Evolutionary conservation across 768 basidiomycete genomes (phyloP).

Genomic region (Xerocomus spinulosus): DNA sequence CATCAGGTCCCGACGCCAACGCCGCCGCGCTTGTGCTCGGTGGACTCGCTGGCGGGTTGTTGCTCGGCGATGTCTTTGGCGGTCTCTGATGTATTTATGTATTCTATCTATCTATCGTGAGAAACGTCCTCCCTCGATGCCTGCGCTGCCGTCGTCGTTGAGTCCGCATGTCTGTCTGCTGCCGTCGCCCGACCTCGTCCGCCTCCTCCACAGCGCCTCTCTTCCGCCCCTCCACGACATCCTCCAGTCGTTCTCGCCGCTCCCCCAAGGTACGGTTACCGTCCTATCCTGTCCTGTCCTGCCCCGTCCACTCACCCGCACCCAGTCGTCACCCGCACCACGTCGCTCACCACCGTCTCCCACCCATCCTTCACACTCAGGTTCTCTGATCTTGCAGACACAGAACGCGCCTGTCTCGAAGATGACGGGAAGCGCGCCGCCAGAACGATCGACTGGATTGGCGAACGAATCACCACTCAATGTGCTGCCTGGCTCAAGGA

Average conservation of each 20-base stretch:
- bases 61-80: conserved; percentile 45
- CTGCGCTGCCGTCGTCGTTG: conserved; percentile 63
- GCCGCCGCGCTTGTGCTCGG: conserved; percentile 31
- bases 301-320: conserved; percentile 1
- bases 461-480: conserved; percentile 59
- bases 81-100: conserved; percentile 30
- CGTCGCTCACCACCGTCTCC: conserved; percentile 60
- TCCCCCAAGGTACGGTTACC: conserved; percentile 61
- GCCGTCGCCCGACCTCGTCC: conserved; percentile 63
- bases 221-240: conserved; percentile 70
- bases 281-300: too few relatives aligned
- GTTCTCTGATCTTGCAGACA: conserved; percentile 70
- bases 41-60: conserved; percentile 46
- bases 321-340: conserved; percentile 79
- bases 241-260: conserved; percentile 79
- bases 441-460: conserved; percentile 84
- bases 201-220: conserved; percentile 52
- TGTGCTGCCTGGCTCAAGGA: conserved; percentile 71
- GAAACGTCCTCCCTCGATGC: conserved; percentile 35
- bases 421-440: conserved; percentile 75
- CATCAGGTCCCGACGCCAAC: background rate
- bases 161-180: conserved; percentile 79
- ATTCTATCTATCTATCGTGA: too few relatives aligned
- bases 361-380: conserved; percentile 71
- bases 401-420: conserved; percentile 71